phyloP scores from a whole-genome alignment of 371 early-diverging fungal genomes.

The Batrachochytrium dendrobatidis region DNA sequence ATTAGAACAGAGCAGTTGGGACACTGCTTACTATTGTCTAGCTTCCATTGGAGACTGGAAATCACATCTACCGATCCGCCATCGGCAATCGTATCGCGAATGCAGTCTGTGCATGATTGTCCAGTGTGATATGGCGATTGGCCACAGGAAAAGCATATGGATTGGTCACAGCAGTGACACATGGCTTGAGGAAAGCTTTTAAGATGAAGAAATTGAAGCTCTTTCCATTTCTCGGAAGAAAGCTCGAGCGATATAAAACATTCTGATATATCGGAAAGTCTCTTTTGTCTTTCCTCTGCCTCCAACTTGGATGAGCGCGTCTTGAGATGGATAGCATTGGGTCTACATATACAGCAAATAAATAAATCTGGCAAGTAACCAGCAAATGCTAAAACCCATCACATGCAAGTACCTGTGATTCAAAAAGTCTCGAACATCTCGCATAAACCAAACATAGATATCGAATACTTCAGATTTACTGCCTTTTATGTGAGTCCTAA shows the following conservation, averaged over 20 bases:
- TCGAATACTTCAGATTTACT: conserved; percentile 8
- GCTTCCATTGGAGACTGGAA: conserved; percentile 32
- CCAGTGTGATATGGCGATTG: conserved; percentile 37
- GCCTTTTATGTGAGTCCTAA: conserved; percentile 3
- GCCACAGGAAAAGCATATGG: conserved; percentile 56
- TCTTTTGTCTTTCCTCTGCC: no score
- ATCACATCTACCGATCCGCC: conserved; percentile 43
- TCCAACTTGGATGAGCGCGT: no score
- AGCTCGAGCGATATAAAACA: conserved; percentile 40
- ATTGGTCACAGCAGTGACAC: conserved; percentile 50
- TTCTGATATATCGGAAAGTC: conserved; percentile 7
- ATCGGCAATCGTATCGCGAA: conserved; percentile 33
- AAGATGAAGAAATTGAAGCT: conserved; percentile 61
- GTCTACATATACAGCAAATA: no score
- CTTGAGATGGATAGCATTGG: no score
- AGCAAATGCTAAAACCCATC: no score
- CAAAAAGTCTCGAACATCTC: conserved; percentile 7
- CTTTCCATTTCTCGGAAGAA: conserved; percentile 55
- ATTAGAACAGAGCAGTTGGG: conserved; percentile 69
- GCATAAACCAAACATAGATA: conserved; percentile 9
- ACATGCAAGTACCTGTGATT: conserved; percentile 1
- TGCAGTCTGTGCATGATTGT: conserved; percentile 14
- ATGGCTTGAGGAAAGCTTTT: conserved; percentile 40
- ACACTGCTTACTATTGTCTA: conserved; percentile 47
- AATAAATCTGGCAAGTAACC: no score